Evolutionary conservation across 2,329 filamentous ascomycete genomes (phyloP).

Genomic region (Fusarium staphyleae): DNA sequence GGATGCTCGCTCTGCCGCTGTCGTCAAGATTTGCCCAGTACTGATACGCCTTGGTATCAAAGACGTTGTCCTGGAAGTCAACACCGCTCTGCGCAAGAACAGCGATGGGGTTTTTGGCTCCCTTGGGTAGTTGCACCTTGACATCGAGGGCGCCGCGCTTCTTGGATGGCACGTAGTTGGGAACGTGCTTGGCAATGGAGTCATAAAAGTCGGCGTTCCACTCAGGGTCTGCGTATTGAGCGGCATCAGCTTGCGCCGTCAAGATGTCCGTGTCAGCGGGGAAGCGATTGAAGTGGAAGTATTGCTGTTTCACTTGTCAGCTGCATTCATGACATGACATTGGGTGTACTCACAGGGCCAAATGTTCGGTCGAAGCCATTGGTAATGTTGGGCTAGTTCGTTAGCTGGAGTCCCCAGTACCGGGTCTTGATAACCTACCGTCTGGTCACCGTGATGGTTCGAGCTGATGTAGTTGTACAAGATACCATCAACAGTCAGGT

Average conservation of each 20-base stretch:
- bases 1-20: constrained; percentile 58
- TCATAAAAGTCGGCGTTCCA: constrained; percentile 71
- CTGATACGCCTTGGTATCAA: constrained; percentile 63
- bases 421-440: constrained; percentile 32
- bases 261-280: constrained; percentile 53
- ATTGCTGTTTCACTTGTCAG: constrained; percentile 49
- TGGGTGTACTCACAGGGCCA: constrained; percentile 53
- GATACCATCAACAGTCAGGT: constrained; percentile 69
- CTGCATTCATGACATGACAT: neutral
- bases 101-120: constrained; percentile 60
- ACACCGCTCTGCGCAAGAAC: constrained; percentile 53
- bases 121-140: constrained; percentile 58
- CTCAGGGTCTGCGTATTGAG: constrained; percentile 55
- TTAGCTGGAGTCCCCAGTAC: constrained; percentile 1
- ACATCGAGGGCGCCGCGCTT: constrained; percentile 59
- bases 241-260: constrained; percentile 61
- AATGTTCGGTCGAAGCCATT: constrained; percentile 71
- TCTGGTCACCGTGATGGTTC: constrained; percentile 69
- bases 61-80: constrained; percentile 53
- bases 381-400: constrained; percentile 62
- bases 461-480: constrained; percentile 70
- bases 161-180: constrained; percentile 63
- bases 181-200: constrained; percentile 64
- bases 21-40: constrained; percentile 65
- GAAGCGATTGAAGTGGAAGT: constrained; percentile 68